These are phyloP conservation scores for Chrysochromulina parva DNA, from an alignment of 78 protist genomes.

Conservation along the genomic window DNA sequence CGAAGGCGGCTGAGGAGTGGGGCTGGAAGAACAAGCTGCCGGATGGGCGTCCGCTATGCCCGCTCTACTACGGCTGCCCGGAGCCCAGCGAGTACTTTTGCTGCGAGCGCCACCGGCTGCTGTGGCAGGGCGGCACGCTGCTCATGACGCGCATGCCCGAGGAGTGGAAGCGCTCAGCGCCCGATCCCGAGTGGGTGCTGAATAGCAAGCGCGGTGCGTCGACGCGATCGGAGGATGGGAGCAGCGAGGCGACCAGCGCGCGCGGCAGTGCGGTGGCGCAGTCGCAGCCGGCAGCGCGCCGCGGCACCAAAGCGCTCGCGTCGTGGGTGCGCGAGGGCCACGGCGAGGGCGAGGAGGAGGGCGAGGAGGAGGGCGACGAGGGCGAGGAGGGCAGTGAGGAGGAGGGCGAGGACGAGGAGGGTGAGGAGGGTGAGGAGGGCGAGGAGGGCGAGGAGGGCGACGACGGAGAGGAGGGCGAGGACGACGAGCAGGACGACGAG, in stretches of 20 bases:
- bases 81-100: background rate
- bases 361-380: background rate
- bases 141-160: background rate
- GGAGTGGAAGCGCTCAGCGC: background rate
- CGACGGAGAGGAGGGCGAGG: background rate
- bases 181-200: background rate
- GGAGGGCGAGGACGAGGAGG: background rate
- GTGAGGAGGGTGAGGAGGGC: background rate
- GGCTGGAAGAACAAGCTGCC: background rate
- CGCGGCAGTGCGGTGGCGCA: too few species aligned
- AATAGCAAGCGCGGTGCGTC: too few species aligned
- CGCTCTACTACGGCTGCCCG: conserved; percentile 12
- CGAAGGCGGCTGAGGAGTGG: background rate
- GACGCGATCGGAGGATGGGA: too few species aligned
- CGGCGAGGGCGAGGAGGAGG: background rate
- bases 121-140: background rate
- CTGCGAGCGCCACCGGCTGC: background rate
- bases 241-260: too few species aligned
- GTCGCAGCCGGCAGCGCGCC: too few species aligned
- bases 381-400: background rate
- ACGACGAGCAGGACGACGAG: background rate
- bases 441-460: background rate
- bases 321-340: background rate
- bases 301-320: background rate
- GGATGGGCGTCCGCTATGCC: background rate